Conservation (phyloP, 345 rosid species). For the Populus ilicifolia region DNA sequence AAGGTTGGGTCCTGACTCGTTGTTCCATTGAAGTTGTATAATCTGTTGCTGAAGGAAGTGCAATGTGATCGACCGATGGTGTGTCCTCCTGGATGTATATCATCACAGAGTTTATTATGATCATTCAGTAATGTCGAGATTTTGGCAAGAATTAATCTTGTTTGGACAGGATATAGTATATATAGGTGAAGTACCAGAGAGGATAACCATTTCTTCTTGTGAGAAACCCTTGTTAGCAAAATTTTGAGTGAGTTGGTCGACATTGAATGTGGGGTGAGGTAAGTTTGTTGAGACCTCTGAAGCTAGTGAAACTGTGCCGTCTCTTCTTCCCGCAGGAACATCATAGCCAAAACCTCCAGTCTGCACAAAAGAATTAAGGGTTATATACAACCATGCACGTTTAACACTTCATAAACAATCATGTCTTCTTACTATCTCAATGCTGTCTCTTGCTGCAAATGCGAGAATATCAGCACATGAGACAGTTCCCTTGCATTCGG, state of each 20-base stretch:
- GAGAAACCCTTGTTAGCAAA: constrained; percentile 20
- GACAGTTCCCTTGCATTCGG: constrained; percentile 41
- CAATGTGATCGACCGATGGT: constrained; percentile 24
- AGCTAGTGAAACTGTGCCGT: constrained; percentile 44
- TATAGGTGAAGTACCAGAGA: constrained; percentile 1
- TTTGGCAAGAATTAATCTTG: background rate
- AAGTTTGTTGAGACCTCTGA: constrained; percentile 24
- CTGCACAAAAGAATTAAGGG: constrained; percentile 11
- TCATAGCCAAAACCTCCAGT: constrained; percentile 45
- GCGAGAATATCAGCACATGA: constrained; percentile 61
- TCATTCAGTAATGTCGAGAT: background rate
- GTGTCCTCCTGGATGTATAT: constrained; percentile 17
- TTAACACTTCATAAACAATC: background rate
- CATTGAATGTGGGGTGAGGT: constrained; percentile 4
- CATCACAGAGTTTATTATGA: too few relatives aligned
- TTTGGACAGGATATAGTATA: background rate
- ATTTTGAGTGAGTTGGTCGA: constrained; percentile 8
- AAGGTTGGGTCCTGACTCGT: constrained; percentile 9
- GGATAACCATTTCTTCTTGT: constrained; percentile 21
- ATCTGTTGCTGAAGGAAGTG: constrained; percentile 17
- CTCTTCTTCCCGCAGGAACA: constrained; percentile 62
- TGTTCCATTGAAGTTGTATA: constrained; percentile 20
- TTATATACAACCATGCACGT: too few relatives aligned
- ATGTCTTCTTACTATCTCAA: constrained; percentile 33
- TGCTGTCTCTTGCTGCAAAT: constrained; percentile 50